phyloP scores from a whole-genome alignment of 305 asterid genomes.

The Rubia balearica region DNA sequence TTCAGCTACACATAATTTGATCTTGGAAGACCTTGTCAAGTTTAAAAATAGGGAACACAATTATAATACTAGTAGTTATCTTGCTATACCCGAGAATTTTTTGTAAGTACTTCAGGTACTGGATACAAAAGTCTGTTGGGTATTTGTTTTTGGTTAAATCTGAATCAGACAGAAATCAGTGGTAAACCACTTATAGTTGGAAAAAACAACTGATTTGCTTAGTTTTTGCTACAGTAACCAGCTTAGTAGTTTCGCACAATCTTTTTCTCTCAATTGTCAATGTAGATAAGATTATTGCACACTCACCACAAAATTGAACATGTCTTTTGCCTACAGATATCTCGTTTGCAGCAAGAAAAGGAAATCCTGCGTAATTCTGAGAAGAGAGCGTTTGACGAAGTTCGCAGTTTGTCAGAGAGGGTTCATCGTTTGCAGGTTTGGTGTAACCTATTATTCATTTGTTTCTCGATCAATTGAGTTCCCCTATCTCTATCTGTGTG shows the following conservation, averaged over 20 bases:
- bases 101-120: not conserved
- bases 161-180: not conserved
- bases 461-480: not conserved
- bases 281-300: not conserved
- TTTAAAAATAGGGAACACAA: not conserved
- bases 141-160: not conserved
- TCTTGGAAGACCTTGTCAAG: too few relatives aligned
- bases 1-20: too few relatives aligned
- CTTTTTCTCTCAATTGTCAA: not conserved
- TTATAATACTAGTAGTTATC: not conserved
- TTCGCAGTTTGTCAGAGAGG: constrained; percentile 74
- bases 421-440: constrained; percentile 79
- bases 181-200: too few relatives aligned
- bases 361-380: constrained; percentile 65
- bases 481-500: not conserved
- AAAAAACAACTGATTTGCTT: not conserved
- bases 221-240: not conserved
- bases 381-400: constrained; percentile 90
- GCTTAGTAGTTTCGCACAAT: not conserved
- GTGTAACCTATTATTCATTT: not conserved
- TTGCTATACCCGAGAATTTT: not conserved
- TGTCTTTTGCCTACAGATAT: constrained; percentile 34
- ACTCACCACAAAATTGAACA: not conserved
- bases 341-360: constrained; percentile 70
- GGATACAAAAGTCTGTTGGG: not conserved